phyloP scores from a whole-genome alignment of 2,329 filamentous ascomycete species.

The Orbilia brochopaga region DNA sequence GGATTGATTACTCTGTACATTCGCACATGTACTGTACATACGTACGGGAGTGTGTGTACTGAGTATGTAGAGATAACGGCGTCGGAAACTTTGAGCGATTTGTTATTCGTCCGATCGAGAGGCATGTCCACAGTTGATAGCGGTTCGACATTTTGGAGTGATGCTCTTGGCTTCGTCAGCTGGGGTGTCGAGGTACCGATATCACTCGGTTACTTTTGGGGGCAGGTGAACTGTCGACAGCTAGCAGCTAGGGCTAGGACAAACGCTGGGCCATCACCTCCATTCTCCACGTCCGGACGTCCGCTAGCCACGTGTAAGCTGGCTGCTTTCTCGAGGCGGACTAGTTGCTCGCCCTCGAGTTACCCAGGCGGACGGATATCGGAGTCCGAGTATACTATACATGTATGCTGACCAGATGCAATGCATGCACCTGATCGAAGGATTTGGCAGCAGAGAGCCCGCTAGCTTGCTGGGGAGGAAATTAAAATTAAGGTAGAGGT shows the following conservation, averaged over 20 bases:
- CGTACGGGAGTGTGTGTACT: too few relatives aligned
- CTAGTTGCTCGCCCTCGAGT: slow-evolving; percentile 4
- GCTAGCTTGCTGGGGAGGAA: background rate
- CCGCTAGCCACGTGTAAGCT: slow-evolving; percentile 38
- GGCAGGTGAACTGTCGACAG: slow-evolving; percentile 18
- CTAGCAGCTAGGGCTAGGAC: background rate
- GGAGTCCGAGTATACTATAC: slow-evolving; percentile 35
- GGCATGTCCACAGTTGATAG: slow-evolving; percentile 6
- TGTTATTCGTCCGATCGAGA: slow-evolving; percentile 48
- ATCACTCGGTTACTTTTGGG: slow-evolving; percentile 32
- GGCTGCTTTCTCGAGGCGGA: slow-evolving; percentile 5
- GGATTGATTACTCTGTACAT: too few relatives aligned
- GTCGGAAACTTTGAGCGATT: slow-evolving; percentile 39
- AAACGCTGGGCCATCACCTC: slow-evolving; percentile 21
- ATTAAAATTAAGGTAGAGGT: slow-evolving; percentile 15
- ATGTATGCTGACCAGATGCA: slow-evolving; percentile 24
- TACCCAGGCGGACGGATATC: slow-evolving; percentile 39
- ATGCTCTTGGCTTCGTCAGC: slow-evolving; percentile 8
- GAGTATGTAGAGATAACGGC: background rate
- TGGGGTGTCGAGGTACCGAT: slow-evolving; percentile 16
- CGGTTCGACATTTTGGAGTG: background rate
- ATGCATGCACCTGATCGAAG: slow-evolving; percentile 42
- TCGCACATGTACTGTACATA: too few relatives aligned
- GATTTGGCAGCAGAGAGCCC: slow-evolving; percentile 30
- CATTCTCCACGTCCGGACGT: slow-evolving; percentile 9